Conservation (phyloP, 1,284 basidiomycete species). For the Serendipita sp. region DNA sequence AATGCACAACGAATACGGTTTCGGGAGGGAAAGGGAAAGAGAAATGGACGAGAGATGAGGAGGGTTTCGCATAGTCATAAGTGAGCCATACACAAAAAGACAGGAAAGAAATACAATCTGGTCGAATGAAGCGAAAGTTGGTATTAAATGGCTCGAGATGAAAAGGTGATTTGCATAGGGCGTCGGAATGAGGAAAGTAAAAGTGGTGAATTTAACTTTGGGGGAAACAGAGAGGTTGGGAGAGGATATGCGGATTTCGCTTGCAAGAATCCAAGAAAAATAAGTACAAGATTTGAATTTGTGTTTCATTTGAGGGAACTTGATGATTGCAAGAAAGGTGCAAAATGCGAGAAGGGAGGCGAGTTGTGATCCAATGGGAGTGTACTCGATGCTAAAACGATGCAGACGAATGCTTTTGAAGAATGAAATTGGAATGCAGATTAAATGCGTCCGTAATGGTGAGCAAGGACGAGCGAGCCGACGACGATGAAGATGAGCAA, state of each 20-base stretch:
- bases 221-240: no score
- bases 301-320: not conserved
- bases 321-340: not conserved
- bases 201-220: no score
- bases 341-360: not conserved
- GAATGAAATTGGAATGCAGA: not conserved
- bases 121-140: not conserved
- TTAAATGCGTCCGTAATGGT: not conserved
- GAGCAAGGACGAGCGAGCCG: not conserved
- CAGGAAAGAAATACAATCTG: not conserved
- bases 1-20: no score
- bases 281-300: not conserved
- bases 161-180: not conserved
- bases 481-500: constrained; percentile 1
- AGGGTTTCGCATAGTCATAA: not conserved
- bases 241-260: no score
- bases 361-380: not conserved
- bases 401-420: not conserved
- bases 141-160: not conserved
- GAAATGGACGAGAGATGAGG: not conserved
- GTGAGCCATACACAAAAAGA: not conserved
- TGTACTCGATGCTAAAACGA: not conserved
- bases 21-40: not conserved
- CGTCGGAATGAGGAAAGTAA: no score
- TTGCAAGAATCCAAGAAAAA: no score